Base-by-base conservation (phyloP, 768 basidiomycete species). In the Cubamyces lactineus region DNA sequence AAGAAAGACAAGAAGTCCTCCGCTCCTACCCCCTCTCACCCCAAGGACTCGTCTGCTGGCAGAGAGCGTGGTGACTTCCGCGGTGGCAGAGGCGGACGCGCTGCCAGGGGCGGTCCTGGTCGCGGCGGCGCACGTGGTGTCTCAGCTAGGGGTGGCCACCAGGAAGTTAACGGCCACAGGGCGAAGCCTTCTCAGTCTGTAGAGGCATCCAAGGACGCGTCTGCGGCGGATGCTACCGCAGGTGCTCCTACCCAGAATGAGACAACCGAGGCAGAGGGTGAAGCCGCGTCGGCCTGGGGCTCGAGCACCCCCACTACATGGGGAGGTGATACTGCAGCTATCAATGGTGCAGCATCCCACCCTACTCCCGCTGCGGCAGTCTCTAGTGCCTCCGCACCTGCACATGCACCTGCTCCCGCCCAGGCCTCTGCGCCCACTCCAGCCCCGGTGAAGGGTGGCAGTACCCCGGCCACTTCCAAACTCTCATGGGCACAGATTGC, bases 401-500 rank as follows among this genome's bases (percentile, higher is more conserved):
- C 66, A 5, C 68, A 62, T 52, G 57, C 63, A 4, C 67, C 64
- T 21, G 59, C 65, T 24, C 17, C 78, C 46, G 75, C 75, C 24
- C 72, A 74, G 19, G 62, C 59, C 5, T 62, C 66, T 0, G 62
- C 66, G 7, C 67, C 64, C 50, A 55, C 63, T 4, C 67, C 64
- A n/a, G 59, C 65, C 21, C 17, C 67, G 13, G 28, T 69, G 16
- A 73, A 70, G 62, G 58, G 66, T 15, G 59, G 76, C 15, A 89
- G 86, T 75, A 78, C 83, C 12, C 88, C 90, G 45, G 85, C 88
- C 28, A 88, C 84, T 13, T 86, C 89, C 8, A 91, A 92, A 77
- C 74, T 90, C 62, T 92, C 92, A 39, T 94, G 91, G 91, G 92
- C 92, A 8, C 89, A 94, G 69, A 80, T 94, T 71, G 91, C 92